phyloP scores from a whole-genome alignment of 306 rosid genomes.

The Corylus avellana region DNA sequence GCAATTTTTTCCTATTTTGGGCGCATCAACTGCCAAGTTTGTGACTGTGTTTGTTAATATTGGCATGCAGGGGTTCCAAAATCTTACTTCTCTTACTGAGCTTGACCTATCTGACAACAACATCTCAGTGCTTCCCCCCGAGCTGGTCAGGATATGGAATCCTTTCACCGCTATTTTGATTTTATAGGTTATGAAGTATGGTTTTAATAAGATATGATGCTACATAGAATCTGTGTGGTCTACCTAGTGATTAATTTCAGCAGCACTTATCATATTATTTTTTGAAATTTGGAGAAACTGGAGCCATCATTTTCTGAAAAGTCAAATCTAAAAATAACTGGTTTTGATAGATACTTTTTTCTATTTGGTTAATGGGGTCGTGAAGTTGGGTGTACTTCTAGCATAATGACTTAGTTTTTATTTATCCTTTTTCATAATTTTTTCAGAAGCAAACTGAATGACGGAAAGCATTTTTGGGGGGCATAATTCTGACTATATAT shows the following conservation, averaged over 20 bases:
- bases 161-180: conserved; percentile 13
- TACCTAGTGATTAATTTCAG: conserved; percentile 5
- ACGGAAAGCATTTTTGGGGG: not conserved
- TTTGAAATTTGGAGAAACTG: conserved; percentile 17
- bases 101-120: conserved; percentile 81
- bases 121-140: conserved; percentile 79
- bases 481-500: not conserved
- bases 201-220: not conserved
- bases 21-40: conserved; percentile 5
- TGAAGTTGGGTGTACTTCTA: conserved; percentile 1
- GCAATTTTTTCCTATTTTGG: conserved; percentile 6
- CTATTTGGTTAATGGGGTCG: not conserved
- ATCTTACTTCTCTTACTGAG: conserved; percentile 68
- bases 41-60: conserved; percentile 22
- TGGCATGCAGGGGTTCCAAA: conserved; percentile 65
- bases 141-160: conserved; percentile 63
- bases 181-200: conserved; percentile 1
- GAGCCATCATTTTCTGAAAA: not conserved
- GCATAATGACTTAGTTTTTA: not conserved
- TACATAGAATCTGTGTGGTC: not conserved
- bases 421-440: not conserved
- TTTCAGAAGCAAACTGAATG: not conserved
- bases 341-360: not conserved
- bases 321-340: not conserved
- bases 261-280: not conserved